These are phyloP conservation scores for Ampelomyces quisqualis DNA, from an alignment of 2,329 filamentous ascomycete genomes.

Conservation along the genomic window DNA sequence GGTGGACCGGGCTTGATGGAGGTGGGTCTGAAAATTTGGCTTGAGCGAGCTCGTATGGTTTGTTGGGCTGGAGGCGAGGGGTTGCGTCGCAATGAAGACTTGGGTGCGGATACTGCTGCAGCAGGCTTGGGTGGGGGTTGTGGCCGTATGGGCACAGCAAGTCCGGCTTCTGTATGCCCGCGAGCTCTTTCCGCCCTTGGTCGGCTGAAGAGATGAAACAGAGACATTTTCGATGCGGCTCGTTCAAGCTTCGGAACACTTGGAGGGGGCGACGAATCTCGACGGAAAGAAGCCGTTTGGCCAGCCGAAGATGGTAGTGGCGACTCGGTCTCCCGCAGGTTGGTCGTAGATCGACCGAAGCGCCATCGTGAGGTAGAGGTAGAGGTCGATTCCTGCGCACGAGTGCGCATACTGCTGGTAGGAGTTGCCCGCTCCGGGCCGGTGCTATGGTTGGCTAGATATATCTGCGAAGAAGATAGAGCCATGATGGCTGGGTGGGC, in stretches of 20 bases:
- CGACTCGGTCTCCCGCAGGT: slow-evolving; percentile 25
- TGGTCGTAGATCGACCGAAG: slow-evolving; percentile 37
- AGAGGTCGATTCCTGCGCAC: slow-evolving; percentile 21
- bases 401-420: slow-evolving; percentile 24
- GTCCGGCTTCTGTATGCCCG: slow-evolving; percentile 49
- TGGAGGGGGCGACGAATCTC: slow-evolving; percentile 10
- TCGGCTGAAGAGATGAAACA: slow-evolving; percentile 53
- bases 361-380: slow-evolving; percentile 41
- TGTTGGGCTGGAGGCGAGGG: slow-evolving; percentile 33
- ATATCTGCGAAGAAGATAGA: slow-evolving; percentile 13
- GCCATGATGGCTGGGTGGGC: slow-evolving; percentile 13
- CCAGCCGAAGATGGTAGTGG: slow-evolving; percentile 9
- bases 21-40: slow-evolving; percentile 34
- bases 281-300: slow-evolving; percentile 3
- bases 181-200: slow-evolving; percentile 52
- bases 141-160: slow-evolving; percentile 40
- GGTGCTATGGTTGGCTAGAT: slow-evolving; percentile 29
- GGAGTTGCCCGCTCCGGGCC: slow-evolving; percentile 20
- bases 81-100: slow-evolving; percentile 35
- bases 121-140: slow-evolving; percentile 29
- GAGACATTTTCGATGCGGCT: slow-evolving; percentile 48
- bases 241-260: slow-evolving; percentile 34
- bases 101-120: slow-evolving; percentile 20
- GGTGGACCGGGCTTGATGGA: slow-evolving; percentile 30
- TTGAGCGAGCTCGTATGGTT: slow-evolving; percentile 35